Evolutionary conservation across 805 yeast genomes (phyloP).

Genomic region (Zygotorulaspora danielsina): DNA sequence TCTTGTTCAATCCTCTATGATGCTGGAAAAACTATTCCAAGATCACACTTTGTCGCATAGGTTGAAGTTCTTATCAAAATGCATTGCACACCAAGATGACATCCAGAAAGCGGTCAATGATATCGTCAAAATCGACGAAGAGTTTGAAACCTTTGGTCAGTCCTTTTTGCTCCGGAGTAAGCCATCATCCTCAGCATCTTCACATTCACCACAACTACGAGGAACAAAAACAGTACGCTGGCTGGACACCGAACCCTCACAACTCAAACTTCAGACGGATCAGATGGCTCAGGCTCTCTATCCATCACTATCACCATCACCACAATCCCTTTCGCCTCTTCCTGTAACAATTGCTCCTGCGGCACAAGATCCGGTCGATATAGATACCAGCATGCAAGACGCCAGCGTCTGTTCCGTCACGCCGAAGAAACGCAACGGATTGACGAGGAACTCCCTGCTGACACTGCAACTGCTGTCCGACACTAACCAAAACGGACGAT

Average conservation of each 20-base stretch:
- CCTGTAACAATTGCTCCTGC: background rate
- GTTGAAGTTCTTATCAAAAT: conserved; percentile 25
- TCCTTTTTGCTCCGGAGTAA: conserved; percentile 13
- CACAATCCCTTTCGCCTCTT: background rate
- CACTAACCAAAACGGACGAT: background rate
- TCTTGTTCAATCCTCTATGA: conserved; percentile 49
- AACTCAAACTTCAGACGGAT: background rate
- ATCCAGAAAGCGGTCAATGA: conserved; percentile 31
- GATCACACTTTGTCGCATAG: conserved; percentile 26
- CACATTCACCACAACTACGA: background rate
- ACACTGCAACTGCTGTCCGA: conserved; percentile 10
- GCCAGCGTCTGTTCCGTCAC: conserved; percentile 8
- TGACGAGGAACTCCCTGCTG: conserved; percentile 11
- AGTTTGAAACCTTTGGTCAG: conserved; percentile 36
- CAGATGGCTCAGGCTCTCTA: background rate
- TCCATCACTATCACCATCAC: background rate
- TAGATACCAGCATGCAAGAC: conserved; percentile 27
- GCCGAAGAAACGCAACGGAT: conserved; percentile 1
- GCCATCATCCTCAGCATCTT: background rate
- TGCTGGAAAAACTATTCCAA: conserved; percentile 46
- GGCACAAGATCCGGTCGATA: conserved; percentile 12
- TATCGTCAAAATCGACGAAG: conserved; percentile 34
- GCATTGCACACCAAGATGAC: conserved; percentile 17
- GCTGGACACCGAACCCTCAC: conserved; percentile 8
- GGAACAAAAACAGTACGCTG: conserved; percentile 12